Conservation (phyloP, 139 green algal genomes). For the Tetradesmus lagerheimii region DNA sequence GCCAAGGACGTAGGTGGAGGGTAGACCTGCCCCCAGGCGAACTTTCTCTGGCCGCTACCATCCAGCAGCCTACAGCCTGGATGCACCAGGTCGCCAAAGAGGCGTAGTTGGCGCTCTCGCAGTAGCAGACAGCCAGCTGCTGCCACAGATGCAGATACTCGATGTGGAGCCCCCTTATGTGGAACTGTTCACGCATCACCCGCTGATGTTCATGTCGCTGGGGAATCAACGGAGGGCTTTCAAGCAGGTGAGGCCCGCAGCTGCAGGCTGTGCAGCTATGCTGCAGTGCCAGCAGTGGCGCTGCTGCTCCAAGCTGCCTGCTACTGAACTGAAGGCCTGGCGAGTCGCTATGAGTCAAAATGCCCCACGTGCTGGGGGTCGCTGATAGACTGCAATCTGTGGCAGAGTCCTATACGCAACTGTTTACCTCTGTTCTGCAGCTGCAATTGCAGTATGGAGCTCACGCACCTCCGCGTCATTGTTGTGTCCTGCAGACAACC, state of each 20-base stretch:
- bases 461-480: background rate
- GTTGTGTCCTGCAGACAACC: background rate
- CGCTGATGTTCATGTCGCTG: constrained; percentile 41
- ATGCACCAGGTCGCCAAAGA: background rate
- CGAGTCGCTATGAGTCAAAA: background rate
- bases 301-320: background rate
- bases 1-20: background rate
- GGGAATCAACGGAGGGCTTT: background rate
- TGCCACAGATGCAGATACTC: constrained; percentile 1
- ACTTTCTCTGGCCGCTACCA: background rate
- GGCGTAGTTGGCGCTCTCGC: background rate
- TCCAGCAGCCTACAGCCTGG: background rate
- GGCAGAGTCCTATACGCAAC: too few relatives aligned
- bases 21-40: background rate
- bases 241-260: background rate
- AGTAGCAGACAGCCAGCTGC: background rate
- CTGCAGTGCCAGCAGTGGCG: background rate
- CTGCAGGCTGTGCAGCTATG: background rate
- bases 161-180: constrained; percentile 43
- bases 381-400: background rate
- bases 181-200: constrained; percentile 30
- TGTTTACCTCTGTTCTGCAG: background rate
- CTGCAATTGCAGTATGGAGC: background rate
- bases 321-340: background rate
- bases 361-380: background rate